Conservation (phyloP, 495 filamentous ascomycete genomes). For the Tetracladium setigerum region DNA sequence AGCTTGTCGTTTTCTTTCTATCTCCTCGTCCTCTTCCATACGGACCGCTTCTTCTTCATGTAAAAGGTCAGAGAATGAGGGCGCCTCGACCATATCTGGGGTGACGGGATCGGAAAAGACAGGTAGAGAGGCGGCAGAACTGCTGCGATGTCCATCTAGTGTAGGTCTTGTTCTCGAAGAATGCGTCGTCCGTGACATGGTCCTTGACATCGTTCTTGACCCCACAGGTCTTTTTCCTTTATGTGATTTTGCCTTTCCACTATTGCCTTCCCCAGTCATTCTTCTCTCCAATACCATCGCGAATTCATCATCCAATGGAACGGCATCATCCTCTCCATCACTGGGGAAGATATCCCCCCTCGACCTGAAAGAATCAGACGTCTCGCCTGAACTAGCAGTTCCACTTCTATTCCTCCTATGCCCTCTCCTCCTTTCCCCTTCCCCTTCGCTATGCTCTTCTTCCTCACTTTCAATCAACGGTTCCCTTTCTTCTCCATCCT, state of each 20-base stretch:
- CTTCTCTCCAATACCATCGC: constrained; percentile 66
- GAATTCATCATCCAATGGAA: constrained; percentile 91
- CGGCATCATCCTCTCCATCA: constrained; percentile 86
- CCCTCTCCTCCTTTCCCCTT: constrained; percentile 15
- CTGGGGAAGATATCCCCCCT: constrained; percentile 90
- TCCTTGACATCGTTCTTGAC: constrained; percentile 47
- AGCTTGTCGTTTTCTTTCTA: constrained; percentile 62
- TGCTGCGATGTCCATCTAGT: constrained; percentile 24
- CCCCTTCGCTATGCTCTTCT: constrained; percentile 31
- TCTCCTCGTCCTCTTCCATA: constrained; percentile 60
- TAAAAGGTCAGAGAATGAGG: constrained; percentile 65
- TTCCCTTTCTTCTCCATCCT: constrained; percentile 40
- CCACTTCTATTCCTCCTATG: constrained; percentile 60
- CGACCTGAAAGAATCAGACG: constrained; percentile 85
- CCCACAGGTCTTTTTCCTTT: constrained; percentile 49
- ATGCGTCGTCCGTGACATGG: constrained; percentile 38
- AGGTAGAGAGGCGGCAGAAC: constrained; percentile 26
- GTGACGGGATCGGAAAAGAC: constrained; percentile 1
- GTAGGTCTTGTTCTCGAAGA: constrained; percentile 40
- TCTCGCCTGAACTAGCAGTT: constrained; percentile 74
- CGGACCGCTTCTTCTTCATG: constrained; percentile 65
- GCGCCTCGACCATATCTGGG: constrained; percentile 30
- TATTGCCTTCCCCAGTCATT: constrained; percentile 52
- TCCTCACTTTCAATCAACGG: constrained; percentile 63
- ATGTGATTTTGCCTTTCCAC: constrained; percentile 54